Conservation (phyloP, 2,329 filamentous ascomycete species). For the Fusarium oxysporum region DNA sequence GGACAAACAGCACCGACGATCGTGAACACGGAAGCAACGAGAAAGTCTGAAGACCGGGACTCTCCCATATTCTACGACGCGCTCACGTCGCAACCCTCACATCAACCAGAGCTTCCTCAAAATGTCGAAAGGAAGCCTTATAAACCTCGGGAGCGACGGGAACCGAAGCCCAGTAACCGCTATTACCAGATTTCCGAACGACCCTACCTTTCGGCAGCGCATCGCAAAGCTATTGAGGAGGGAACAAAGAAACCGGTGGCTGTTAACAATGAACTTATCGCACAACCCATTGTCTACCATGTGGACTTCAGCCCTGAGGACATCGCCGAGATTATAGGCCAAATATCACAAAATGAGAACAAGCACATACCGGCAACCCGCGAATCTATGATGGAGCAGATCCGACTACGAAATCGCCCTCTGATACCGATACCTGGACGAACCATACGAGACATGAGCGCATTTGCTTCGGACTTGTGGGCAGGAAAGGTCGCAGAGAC, state of each 20-base stretch:
- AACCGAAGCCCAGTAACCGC: constrained; percentile 20
- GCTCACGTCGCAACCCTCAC: neutral
- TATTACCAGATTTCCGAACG: constrained; percentile 29
- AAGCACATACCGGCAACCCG: constrained; percentile 26
- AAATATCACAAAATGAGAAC: constrained; percentile 32
- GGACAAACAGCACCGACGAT: neutral
- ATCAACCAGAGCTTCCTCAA: neutral
- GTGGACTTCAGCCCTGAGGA: constrained; percentile 60
- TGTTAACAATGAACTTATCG: neutral
- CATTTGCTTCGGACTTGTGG: constrained; percentile 44
- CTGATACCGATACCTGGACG: constrained; percentile 1
- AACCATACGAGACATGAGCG: constrained; percentile 17
- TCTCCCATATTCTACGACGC: neutral
- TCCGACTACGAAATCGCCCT: neutral
- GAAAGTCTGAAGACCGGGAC: neutral
- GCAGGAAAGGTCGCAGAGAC: constrained; percentile 32
- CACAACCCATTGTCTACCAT: constrained; percentile 51
- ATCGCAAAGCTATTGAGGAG: constrained; percentile 46
- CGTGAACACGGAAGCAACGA: neutral
- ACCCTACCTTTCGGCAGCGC: constrained; percentile 45
- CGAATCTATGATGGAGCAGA: constrained; percentile 30
- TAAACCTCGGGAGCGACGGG: constrained; percentile 21
- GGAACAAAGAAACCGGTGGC: constrained; percentile 33
- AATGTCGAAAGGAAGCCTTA: constrained; percentile 17
- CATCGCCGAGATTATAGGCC: constrained; percentile 44